phyloP scores from a whole-genome alignment of 257 asterid genomes.

The Solanum medicagineum region DNA sequence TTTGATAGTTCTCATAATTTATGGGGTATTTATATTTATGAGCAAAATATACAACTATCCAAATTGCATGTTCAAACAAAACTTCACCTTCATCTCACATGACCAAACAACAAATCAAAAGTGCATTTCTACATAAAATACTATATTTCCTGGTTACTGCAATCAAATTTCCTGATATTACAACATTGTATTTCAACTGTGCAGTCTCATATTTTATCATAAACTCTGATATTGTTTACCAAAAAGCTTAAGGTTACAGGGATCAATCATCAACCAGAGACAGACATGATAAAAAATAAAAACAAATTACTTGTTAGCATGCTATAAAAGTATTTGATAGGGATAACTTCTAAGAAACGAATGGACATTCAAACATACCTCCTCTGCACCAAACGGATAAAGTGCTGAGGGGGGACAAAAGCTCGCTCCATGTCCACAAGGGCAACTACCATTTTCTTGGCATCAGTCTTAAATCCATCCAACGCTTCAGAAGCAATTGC shows the following conservation, averaged over 20 bases:
- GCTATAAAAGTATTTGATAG: neutral
- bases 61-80: no score
- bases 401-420: slow-evolving; percentile 97
- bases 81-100: no score
- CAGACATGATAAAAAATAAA: neutral
- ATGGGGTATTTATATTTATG: no score
- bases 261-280: neutral
- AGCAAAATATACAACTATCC: no score
- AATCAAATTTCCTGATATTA: neutral
- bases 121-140: neutral
- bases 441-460: slow-evolving; percentile 91
- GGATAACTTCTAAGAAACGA: neutral
- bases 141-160: neutral
- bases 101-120: neutral
- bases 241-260: neutral
- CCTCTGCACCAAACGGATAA: slow-evolving; percentile 89
- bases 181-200: neutral
- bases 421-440: slow-evolving; percentile 99
- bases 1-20: no score
- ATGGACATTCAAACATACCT: slow-evolving; percentile 35
- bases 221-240: neutral
- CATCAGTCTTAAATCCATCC: slow-evolving; percentile 84
- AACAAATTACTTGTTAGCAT: neutral
- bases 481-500: slow-evolving; percentile 79
- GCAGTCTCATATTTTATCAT: neutral